Base-by-base conservation (phyloP, 2,329 filamentous ascomycete genomes). In the Nothophoma quercina region DNA sequence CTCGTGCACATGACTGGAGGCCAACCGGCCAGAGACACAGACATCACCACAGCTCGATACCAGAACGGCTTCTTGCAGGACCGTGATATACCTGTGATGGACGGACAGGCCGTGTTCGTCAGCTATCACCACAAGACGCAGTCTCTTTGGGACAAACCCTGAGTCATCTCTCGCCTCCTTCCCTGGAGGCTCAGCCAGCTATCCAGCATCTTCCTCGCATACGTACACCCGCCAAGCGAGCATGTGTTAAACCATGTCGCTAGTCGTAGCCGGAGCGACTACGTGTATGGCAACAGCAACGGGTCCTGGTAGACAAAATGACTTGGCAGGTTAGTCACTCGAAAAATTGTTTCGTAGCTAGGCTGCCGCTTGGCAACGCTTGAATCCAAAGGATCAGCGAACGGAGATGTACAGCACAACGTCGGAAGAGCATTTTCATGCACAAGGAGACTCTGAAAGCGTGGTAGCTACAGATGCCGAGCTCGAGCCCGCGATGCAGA, bases 141-240 rank as follows among this genome's bases (percentile, higher is more conserved):
- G 48, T 64, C 51, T 13, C 42, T 64, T 38, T 51, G 30, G 30
- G 54, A 65, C 22, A 63, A 57, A 45, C 62, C 41, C 5, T 67
- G 64, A 62, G 51, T 68, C 1, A 48, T 67, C 18, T 60, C 29
- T 18, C 52, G 57, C 22, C 67, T 67, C 54, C 43, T 67, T 15
- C 63, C 44, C 12, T 59, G 16, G 47, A 34, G 42, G 40, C 40
- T 67, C 8, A 52, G 61, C 18, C 35, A 67, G 59, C 35, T 69
- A 7, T 50, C 67, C 10, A 58, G 33, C 0, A 5, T 65, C 2
- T 65, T 64, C 54, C 52, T 65, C 5, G 50, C 26, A 9, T 62
- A 68, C 54, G 18, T 67, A n/a, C 45, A 59, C 46, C 64, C 42
- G 36, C 52, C 65, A 28, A 8, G 48, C 21, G 43, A 64, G 51